phyloP scores from a whole-genome alignment of 495 filamentous ascomycete species.

The Aspergillus ellipticus region DNA sequence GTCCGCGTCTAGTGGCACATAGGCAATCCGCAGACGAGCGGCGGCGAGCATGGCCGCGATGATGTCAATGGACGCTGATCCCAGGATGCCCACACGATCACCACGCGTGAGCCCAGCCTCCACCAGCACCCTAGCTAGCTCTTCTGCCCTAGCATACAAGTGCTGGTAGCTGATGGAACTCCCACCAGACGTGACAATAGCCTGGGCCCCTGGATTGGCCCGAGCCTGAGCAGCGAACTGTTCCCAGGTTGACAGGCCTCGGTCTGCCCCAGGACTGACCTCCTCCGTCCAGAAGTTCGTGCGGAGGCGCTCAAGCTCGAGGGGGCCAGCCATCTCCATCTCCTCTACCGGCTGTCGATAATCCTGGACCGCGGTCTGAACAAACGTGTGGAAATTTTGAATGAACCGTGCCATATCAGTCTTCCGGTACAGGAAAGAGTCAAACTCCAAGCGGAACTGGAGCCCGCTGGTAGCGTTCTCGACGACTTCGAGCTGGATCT shows the following conservation, averaged over 20 bases:
- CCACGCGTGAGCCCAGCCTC: neutral
- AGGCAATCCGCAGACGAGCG: neutral
- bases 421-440: constrained; percentile 19
- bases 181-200: neutral
- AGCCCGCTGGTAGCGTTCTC: constrained; percentile 22
- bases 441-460: constrained; percentile 21
- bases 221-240: neutral
- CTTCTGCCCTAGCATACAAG: neutral
- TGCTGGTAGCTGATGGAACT: neutral
- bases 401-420: constrained; percentile 28
- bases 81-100: neutral
- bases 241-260: neutral
- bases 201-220: neutral
- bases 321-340: constrained; percentile 1
- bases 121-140: neutral
- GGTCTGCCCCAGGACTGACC: neutral
- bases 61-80: neutral
- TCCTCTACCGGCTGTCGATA: constrained; percentile 26
- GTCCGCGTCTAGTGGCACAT: neutral
- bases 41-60: neutral
- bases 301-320: neutral
- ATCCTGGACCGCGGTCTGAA: constrained; percentile 24
- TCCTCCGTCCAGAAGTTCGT: neutral
- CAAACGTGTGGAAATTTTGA: constrained; percentile 26
- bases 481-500: constrained; percentile 17